Evolutionary conservation across 2,329 filamentous ascomycete species (phyloP).

Genomic region (Phialophora chinensis): DNA sequence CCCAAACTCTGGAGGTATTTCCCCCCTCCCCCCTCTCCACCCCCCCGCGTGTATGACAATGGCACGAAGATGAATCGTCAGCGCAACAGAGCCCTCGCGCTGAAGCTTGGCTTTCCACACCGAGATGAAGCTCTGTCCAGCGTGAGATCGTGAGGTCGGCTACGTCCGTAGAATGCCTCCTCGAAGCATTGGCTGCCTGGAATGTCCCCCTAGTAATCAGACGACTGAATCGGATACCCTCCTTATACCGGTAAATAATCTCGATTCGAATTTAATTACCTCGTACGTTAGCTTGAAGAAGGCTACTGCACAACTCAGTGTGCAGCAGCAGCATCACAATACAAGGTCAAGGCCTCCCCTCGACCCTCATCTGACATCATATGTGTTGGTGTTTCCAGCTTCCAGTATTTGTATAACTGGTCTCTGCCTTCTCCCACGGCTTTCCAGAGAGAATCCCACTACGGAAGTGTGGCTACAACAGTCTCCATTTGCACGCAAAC

Average conservation of each 20-base stretch:
- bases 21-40: no score
- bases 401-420: neutral
- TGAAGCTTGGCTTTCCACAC: neutral
- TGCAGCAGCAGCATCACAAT: neutral
- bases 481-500: neutral
- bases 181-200: neutral
- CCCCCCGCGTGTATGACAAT: constrained; percentile 1
- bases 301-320: neutral
- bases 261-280: neutral
- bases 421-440: neutral
- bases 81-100: neutral
- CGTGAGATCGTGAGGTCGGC: neutral
- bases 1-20: neutral
- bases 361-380: neutral
- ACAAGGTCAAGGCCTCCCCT: neutral
- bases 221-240: no score
- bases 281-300: neutral
- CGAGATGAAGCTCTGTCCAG: neutral
- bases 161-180: neutral
- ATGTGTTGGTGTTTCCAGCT: neutral
- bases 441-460: neutral
- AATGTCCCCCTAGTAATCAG: neutral
- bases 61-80: neutral
- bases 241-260: no score
- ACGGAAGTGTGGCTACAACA: neutral